Conservation (phyloP, 768 basidiomycete genomes). For the Cantharellus cinnabarinus region DNA sequence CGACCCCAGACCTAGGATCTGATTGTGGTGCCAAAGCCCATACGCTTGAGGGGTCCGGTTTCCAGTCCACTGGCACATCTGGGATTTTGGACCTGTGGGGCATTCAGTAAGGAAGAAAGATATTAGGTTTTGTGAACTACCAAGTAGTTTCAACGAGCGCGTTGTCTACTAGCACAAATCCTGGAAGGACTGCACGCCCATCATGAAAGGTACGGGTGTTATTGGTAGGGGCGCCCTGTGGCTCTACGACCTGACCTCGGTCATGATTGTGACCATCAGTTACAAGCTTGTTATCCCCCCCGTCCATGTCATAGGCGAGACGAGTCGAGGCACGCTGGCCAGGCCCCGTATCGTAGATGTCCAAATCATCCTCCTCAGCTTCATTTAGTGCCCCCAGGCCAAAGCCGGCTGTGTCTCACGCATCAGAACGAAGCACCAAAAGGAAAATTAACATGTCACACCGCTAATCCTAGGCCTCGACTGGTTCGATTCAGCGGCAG, state of each 20-base stretch:
- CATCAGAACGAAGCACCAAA: background rate
- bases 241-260: background rate
- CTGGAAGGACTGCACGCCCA: constrained; percentile 49
- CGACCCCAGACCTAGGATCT: background rate
- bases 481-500: background rate
- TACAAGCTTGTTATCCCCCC: constrained; percentile 37
- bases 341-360: constrained; percentile 43
- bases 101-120: background rate
- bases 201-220: constrained; percentile 38
- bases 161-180: constrained; percentile 51
- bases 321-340: constrained; percentile 20
- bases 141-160: constrained; percentile 51
- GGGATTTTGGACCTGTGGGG: constrained; percentile 58
- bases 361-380: constrained; percentile 81
- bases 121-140: constrained; percentile 17
- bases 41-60: constrained; percentile 58
- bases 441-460: constrained; percentile 2
- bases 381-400: constrained; percentile 81
- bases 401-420: constrained; percentile 45
- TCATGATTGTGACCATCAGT: constrained; percentile 11
- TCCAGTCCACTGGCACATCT: constrained; percentile 68
- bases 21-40: constrained; percentile 23
- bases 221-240: background rate
- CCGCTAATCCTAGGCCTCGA: constrained; percentile 10
- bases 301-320: constrained; percentile 44